Conservation (phyloP, 257 asterid genomes). For the Capsicum pubescens region DNA sequence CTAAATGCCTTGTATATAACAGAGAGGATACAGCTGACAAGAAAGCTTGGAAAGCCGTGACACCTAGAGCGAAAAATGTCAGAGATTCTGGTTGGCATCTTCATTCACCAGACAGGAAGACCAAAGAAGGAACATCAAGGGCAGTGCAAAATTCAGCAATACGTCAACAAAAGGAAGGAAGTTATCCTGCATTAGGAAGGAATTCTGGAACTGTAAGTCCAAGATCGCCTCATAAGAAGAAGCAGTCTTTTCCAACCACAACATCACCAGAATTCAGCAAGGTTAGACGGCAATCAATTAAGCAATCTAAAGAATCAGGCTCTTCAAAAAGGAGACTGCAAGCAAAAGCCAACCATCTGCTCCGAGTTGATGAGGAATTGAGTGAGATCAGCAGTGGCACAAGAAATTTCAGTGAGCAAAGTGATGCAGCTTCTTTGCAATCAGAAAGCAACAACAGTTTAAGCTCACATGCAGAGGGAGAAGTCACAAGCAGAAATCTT, state of each 20-base stretch:
- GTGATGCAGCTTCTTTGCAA: slow-evolving; percentile 67
- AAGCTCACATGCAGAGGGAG: slow-evolving; percentile 67
- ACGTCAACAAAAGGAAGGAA: slow-evolving; percentile 30
- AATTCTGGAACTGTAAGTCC: slow-evolving; percentile 60
- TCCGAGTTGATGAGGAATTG: slow-evolving; percentile 49
- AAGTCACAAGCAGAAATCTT: slow-evolving; percentile 51
- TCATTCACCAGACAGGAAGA: slow-evolving; percentile 44
- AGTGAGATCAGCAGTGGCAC: slow-evolving; percentile 56
- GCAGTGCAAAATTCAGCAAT: slow-evolving; percentile 39
- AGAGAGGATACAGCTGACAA: slow-evolving; percentile 47
- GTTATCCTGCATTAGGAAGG: slow-evolving; percentile 44
- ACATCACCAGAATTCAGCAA: slow-evolving; percentile 47
- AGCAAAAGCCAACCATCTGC: slow-evolving; percentile 48
- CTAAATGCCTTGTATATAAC: slow-evolving; percentile 34
- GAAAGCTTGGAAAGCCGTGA: slow-evolving; percentile 43
- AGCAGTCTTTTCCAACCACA: slow-evolving; percentile 45
- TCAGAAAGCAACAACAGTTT: slow-evolving; percentile 79
- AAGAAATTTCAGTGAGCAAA: slow-evolving; percentile 59
- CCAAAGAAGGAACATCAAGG: slow-evolving; percentile 36
- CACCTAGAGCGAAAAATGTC: slow-evolving; percentile 46
- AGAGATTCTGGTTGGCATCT: slow-evolving; percentile 38
- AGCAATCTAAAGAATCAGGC: slow-evolving; percentile 45
- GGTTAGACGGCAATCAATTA: slow-evolving; percentile 45
- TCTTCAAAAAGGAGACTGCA: slow-evolving; percentile 44
- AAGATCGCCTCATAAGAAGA: slow-evolving; percentile 53